Base-by-base conservation (phyloP, 441 rosid genomes). In the Biscutella laevigata region DNA sequence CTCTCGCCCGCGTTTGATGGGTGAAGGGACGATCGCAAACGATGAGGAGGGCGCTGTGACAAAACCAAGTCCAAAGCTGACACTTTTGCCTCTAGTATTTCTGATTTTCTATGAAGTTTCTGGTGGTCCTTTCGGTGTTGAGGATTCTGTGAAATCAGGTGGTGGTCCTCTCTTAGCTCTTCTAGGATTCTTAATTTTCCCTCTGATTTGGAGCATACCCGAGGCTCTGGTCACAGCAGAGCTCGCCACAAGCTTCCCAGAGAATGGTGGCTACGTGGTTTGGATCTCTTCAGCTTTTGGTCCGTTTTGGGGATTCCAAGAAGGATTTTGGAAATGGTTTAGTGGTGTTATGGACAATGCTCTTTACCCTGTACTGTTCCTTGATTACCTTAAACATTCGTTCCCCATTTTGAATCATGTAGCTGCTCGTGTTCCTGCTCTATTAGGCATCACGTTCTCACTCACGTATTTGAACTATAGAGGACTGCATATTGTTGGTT, bases 291-390 rank as follows among this genome's bases (percentile, higher is more conserved):
- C 95, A 11, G 96, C 98, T 9, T 85, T 88, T 67, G 96, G 95
- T 40, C 81, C 87, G 13, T 91, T 85, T 42, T 88, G 98, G 98
- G 96, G 96, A 6, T 88, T 88, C 57, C 96, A 88, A 27, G 94
- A 91, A 72, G 95, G 98, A 9, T 85, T 81, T 39, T 83, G 95
- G 96, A 91, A 91, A 78, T 88, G 96, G 96, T 73, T 91, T 55
- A 91, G 98, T 73, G 96, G 97, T 38, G 95, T 89, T 49, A 84
- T 89, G 80, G 97, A 89, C 57, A 86, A 89, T 79, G 97, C 97
- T 27, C 77, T 91, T 4, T 88, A 91, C 54, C 98, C 96, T 34
- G 94, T 88, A 0, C 40, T 88, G 64, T 88, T 91, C 53, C 83
- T 88, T 24, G 98, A 91, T 77, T 91, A 91, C 76, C 49, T 87